phyloP scores from a whole-genome alignment of 768 basidiomycete species.

The Podaxis sp. region DNA sequence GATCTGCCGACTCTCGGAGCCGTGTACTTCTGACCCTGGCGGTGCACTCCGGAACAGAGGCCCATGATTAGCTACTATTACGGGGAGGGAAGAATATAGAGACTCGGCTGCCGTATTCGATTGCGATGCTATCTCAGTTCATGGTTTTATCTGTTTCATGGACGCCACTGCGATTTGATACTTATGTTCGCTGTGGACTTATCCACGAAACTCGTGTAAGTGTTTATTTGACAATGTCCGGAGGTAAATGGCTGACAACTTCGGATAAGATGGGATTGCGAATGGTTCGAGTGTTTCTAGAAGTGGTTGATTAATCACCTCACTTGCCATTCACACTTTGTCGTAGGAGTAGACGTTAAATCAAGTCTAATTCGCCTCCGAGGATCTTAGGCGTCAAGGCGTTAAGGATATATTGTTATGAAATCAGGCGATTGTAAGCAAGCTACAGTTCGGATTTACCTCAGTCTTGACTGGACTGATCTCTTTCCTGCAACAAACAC shows the following conservation, averaged over 20 bases:
- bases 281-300: not conserved
- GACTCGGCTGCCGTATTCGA: not conserved
- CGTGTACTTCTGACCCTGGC: slow-evolving; percentile 6
- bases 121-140: not conserved
- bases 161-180: not conserved
- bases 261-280: not conserved
- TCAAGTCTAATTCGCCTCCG: not conserved
- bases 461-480: not conserved
- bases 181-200: not conserved
- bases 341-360: not conserved
- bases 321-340: not conserved
- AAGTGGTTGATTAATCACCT: not conserved
- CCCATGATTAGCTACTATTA: slow-evolving; percentile 1
- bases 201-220: not conserved
- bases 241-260: not conserved
- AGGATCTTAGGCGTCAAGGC: not conserved
- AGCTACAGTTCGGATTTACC: not conserved
- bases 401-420: not conserved
- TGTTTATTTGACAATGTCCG: not conserved
- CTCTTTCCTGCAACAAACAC: not conserved
- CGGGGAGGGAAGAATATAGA: not conserved
- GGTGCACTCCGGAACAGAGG: slow-evolving; percentile 4
- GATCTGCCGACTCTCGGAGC: not conserved
- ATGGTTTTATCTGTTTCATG: not conserved
- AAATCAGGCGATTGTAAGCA: not conserved